Evolutionary conservation across 2,329 filamentous ascomycete genomes (phyloP), one percentile per base, ranked within the genome.

Genomic region (Aureobasidium melanogenum): DNA sequence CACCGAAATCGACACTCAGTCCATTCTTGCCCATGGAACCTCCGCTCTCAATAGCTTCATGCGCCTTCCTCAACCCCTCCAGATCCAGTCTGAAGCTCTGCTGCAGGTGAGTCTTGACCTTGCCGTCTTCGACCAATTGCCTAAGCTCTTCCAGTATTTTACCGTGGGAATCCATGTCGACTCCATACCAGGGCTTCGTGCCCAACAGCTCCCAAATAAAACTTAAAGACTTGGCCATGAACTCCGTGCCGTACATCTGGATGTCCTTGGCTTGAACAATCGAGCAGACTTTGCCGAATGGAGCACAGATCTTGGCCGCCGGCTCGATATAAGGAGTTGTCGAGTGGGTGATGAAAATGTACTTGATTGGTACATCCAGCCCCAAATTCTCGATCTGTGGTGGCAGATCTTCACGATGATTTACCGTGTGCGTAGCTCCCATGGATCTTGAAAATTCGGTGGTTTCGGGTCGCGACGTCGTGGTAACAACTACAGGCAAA

Each of bases 281-380:
- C 14, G 72, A 76, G 69, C 75, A 77, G 7, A 77, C 72, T 65
- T 77, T 78, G 9, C 74, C 76, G 43, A 78, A 77, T 2, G 76
- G 75, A 17, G 72, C 74, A 41, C 72, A 71, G n/a, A 78, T 68
- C 26, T 73, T 70, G 2, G 71, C 72, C 3, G 73, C 69, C 12
- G 73, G 71, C 5, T 58, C 65, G 46, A 78, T 66, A 64, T 79
- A 79, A 50, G 74, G 73, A 4, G 76, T 76, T 3, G 72, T 69
- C 3, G 71, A 69, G 41, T 73, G 72, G 17, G 75, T 75, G 65
- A 78, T 76, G 67, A 74, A 77, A 6, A 74, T 71, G 65, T 78
- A 78, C 62, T 74, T 75, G 62, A 77, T 66, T 1, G 74, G 74
- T 2, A 72, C 64, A n/a, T 70, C 64, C 1, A 77, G 66, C 6